Base-by-base conservation (phyloP, 345 rosid species). In the Microcos paniculata region DNA sequence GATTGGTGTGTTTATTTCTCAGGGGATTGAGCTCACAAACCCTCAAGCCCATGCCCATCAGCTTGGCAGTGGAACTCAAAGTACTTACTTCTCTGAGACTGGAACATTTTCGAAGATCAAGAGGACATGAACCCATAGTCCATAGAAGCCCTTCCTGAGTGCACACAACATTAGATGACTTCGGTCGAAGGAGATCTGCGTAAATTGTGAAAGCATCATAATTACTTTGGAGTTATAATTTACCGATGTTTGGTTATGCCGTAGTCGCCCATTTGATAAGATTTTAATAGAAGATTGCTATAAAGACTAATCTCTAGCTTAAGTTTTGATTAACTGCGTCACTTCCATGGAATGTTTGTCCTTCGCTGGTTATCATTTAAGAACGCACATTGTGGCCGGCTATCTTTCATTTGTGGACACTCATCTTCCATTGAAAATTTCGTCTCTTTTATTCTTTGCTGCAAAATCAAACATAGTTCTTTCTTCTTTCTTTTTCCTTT, bases 21-120 rank as follows among this genome's bases (percentile, higher is more conserved):
- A 95, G 93, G 98, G 98, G 40, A 95, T 95, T 66, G 99, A 95
- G 82, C 87, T 95, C 30, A 70, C 93, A 46, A 95, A 95, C 80
- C 99, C 98, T 42, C 96, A 91, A 73, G 97, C 97, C 16, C 87
- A 88, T 75, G 90, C 85, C 4, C 87, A 91, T 85, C 92, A 91
- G 77, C 85, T 90, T 15, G 98, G 93, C 35, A 84, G 94, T 78
- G 97, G 98, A 67, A 92, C 92, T 65, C 99, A 93, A 74, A 95
- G 99, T 80, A 95, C 98, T 8, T 95, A 93, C 82, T 95, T 95
- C 82, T 95, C 99, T 0, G 99, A 93, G 80, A 90, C 92, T 0
- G 98, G 98, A 70, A 86, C 99, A 15, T 95, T 95, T 82, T 93
- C 98, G 1, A 95, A 87, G 88, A 90, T 95, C 76, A 93, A 86